phyloP scores from a whole-genome alignment of 2,329 filamentous ascomycete genomes.

The Trichoderma afroharzianum region DNA sequence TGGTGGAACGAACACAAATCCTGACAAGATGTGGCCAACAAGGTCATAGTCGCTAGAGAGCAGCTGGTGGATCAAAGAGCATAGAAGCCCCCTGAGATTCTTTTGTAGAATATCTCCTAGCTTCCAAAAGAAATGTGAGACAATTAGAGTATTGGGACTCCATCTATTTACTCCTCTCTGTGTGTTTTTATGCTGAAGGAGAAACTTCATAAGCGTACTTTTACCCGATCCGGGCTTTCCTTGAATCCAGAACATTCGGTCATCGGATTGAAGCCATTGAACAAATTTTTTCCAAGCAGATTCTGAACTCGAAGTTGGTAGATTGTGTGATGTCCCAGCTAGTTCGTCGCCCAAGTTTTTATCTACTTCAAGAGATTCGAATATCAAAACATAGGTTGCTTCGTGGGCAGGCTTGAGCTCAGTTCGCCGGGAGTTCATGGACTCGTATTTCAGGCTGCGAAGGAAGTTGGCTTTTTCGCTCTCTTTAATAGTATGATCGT shows the following conservation, averaged over 20 bases:
- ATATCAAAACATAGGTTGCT: background rate
- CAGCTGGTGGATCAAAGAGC: background rate
- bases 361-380: background rate
- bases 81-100: background rate
- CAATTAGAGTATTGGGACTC: background rate
- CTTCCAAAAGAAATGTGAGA: background rate
- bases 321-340: too few relatives aligned
- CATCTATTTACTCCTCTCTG: background rate
- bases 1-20: too few relatives aligned
- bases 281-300: background rate
- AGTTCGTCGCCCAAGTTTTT: too few relatives aligned
- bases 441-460: background rate
- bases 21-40: background rate
- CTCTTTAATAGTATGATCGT: too few relatives aligned
- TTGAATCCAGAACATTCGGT: background rate
- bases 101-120: background rate
- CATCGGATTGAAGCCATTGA: background rate
- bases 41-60: background rate
- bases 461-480: too few relatives aligned
- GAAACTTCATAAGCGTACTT: background rate
- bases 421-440: background rate
- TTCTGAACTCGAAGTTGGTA: background rate
- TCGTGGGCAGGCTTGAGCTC: background rate
- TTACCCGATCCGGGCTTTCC: background rate
- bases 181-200: background rate